Evolutionary conservation across 2,329 filamentous ascomycete species (phyloP), one percentile per base, ranked within the genome.

Genomic region (Diaporthe vexans): DNA sequence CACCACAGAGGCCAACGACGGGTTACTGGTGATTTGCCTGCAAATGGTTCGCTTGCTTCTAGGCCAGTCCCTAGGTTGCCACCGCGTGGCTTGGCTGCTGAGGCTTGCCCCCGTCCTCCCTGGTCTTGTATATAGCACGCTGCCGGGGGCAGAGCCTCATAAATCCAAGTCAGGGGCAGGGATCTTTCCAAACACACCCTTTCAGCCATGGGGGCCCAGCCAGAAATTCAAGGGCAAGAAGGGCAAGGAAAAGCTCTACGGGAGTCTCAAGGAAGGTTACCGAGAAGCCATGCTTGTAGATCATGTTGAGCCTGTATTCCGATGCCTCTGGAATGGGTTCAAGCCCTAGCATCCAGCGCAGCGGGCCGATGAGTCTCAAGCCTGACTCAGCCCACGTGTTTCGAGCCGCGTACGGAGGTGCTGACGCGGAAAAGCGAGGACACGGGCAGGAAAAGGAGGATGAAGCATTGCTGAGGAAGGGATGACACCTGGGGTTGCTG

Each of bases 261-360:
- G 63, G 48, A 54, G 63, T 68, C 63, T 68, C 63, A 68, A 54
- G n/a, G 48, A 68, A 68, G 63, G 63, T 68, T 68, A 26, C 63
- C 63, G 63, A 68, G 33, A 51, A 37, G 46, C 63, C 33, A 33
- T 68, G 63, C 11, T 40, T 33, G 63, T 40, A 68, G 63, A 68
- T 68, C 63, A 54, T 68, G 21, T 35, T 26, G 46, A 43, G 46
- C 29, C 63, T 67, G 33, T 26, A 54, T 52, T 52, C 21, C 13
- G 13, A 67, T 19, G 48, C 46, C 46, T 67, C 46, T 37, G 63
- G 63, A 52, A 26, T 52, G 29, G 21, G 37, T 52, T 13, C 37
- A 29, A 52, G 46, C 4, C 7, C 46, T 37, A 37, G 21, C 29
- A 15, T 24, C 13, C 43, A 52, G 40, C 46, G 29, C 21, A 67